Evolutionary conservation across 164 flowering plant genomes (phyloP), one percentile per base, ranked within the genome.

Genomic region (Pachysandra terminalis): DNA sequence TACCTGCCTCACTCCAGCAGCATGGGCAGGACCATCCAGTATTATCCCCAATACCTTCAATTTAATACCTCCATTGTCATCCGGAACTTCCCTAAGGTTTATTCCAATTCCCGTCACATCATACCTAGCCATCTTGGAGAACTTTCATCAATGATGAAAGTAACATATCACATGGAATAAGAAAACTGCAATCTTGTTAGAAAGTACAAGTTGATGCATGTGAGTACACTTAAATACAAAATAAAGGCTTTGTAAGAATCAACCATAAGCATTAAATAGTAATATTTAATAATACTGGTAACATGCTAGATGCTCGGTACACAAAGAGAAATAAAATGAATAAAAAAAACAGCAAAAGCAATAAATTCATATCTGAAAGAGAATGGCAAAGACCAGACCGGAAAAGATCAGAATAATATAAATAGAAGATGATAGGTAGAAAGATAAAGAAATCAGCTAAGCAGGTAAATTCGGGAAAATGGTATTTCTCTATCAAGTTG

Each of bases 1-100:
- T 83, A 94, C 98, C 97, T 91, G 97, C 78, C 89, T 87, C 22
- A 94, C 89, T 69, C 98, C 98, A 74, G 93, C 98, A 71, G 78
- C 49, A 73, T 90, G 86, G 23, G 98, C 98, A 62, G 96, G 96
- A 24, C 98, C 97, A 79, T 90, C 97, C 79, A 94, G 77, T 63
- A 94, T 65, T 23, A 94, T 83, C 48, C 98, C 98, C 28, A 89
- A 78, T 10, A 94, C 96, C 83, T 89, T 90, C 77, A 94, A 75
- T 74, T 83, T 91, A 67, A 79, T 77, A 41, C 24, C 73, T 64
- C 98, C 97, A 73, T 79, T 74, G 21, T 75, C 87, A 77, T 79
- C 87, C 3, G 90, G 85, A 64, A 94, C 65, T 75, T 94, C 98
- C 86, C 91, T 85, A 68, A 94, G 83, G 82, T 90, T 90, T 79